These are phyloP conservation scores for Arthroderma uncinatum DNA, from an alignment of 2,329 filamentous ascomycete species.

Conservation along the genomic window DNA sequence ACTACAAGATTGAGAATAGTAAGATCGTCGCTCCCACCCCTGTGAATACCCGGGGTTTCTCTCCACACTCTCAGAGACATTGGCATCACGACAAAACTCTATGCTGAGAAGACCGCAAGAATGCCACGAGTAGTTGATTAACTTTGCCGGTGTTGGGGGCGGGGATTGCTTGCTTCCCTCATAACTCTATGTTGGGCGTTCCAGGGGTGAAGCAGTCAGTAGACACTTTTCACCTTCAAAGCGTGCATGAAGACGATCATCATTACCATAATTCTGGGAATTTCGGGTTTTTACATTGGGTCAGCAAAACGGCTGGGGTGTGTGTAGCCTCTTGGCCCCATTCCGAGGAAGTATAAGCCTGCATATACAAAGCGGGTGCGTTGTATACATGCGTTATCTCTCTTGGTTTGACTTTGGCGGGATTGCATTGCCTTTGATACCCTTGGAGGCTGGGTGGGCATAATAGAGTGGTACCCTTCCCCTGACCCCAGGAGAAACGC, in stretches of 20 bases:
- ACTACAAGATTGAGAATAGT: background rate
- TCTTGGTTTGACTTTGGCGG: background rate
- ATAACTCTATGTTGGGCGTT: background rate
- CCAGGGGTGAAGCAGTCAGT: background rate
- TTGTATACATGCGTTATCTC: background rate
- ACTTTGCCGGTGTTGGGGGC: background rate
- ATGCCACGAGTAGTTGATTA: background rate
- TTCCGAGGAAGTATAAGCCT: background rate
- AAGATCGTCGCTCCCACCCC: background rate
- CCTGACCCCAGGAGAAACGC: background rate
- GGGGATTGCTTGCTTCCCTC: background rate
- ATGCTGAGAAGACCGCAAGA: background rate
- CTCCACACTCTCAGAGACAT: background rate
- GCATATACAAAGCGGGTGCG: background rate
- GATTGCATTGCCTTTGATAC: background rate
- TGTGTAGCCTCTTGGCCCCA: background rate
- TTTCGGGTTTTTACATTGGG: background rate
- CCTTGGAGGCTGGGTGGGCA: background rate
- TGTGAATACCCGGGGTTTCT: background rate
- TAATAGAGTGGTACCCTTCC: too few relatives aligned
- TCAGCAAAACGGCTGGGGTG: background rate
- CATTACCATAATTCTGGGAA: background rate
- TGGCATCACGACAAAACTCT: background rate
- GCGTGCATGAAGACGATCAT: conserved; percentile 1
- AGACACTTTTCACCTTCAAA: background rate